These are phyloP conservation scores for Aquilaria yunnanensis DNA, from an alignment of 345 rosid species.

Conservation along the genomic window DNA sequence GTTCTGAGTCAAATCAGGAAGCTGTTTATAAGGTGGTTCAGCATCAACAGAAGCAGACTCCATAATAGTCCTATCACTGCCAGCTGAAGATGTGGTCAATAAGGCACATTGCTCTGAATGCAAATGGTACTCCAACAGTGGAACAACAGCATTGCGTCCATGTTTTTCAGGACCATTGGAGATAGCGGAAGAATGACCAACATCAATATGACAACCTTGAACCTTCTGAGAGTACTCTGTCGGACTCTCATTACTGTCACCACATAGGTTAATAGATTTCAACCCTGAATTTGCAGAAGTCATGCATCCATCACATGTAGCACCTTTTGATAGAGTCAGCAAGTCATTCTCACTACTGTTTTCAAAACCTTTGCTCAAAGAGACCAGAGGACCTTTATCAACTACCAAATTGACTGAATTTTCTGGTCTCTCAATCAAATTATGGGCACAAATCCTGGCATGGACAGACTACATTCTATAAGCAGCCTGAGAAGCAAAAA, in stretches of 20 bases:
- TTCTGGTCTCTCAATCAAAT: conserved; percentile 26
- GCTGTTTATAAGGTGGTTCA: conserved; percentile 25
- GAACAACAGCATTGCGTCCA: conserved; percentile 17
- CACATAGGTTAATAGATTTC: conserved; percentile 1
- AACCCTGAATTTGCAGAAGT: background rate
- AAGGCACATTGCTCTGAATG: conserved; percentile 19
- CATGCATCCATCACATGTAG: conserved; percentile 3
- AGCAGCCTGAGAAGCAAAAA: conserved; percentile 49
- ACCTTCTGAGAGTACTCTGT: background rate
- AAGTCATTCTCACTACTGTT: conserved; percentile 12
- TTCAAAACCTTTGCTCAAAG: conserved; percentile 23
- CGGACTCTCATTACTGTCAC: background rate
- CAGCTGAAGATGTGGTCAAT: conserved; percentile 21
- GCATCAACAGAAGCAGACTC: conserved; percentile 24
- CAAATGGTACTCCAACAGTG: conserved; percentile 23
- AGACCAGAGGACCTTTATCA: conserved; percentile 23
- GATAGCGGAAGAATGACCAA: conserved; percentile 13
- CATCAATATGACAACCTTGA: background rate
- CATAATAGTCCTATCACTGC: conserved; percentile 21
- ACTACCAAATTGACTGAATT: conserved; percentile 22
- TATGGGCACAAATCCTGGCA: conserved; percentile 29
- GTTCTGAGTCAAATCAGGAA: conserved; percentile 46
- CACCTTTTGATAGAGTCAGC: conserved; percentile 8
- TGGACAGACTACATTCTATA: conserved; percentile 31
- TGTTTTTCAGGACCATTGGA: conserved; percentile 24